Evolutionary conservation across 306 rosid species (phyloP), one percentile per base, ranked within the genome.

Genomic region (Dryas octopetala): DNA sequence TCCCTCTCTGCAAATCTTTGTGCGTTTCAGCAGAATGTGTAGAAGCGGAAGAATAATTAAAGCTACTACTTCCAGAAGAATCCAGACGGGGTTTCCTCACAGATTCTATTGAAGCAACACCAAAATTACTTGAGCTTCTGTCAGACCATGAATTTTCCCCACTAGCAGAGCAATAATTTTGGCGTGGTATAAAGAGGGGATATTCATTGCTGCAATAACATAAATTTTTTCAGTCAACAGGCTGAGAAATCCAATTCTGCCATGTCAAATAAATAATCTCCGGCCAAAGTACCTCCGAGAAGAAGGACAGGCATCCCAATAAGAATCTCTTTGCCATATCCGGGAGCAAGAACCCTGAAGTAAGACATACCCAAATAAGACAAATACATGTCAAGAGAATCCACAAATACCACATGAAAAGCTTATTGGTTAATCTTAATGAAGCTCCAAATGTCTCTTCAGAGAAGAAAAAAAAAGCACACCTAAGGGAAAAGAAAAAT

Each of bases 121-220:
- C 97, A 51, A 95, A 95, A 84, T 90, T 95, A 83, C 91, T 83
- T 4, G 99, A 95, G 82, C 93, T 92, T 90, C 85, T 92, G 60
- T 95, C 99, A 28, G 99, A 83, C 97, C 97, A 95, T 17, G 97
- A 92, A 84, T 85, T 95, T 79, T 95, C 99, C 59, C 89, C 98
- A 63, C 85, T 82, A 58, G 89, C 62, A 46, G 97, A 89, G 86
- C 98, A 92, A 82, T 95, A 89, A 78, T 85, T 87, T 89, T 84
- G 98, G 64, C 98, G 97, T 57, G 97, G 97, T 84, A 95, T 92
- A 80, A 95, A 95, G 77, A 95, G 87, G 46, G 99, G 99, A 83
- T 88, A 90, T 82, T 95, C 99, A 74, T 92, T 85, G 82, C 99
- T 95, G 96, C 83, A 84, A 73, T 74, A 76, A 16, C 19, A 79